Conservation (phyloP, 768 basidiomycete species). For the Tulasnella sp. region DNA sequence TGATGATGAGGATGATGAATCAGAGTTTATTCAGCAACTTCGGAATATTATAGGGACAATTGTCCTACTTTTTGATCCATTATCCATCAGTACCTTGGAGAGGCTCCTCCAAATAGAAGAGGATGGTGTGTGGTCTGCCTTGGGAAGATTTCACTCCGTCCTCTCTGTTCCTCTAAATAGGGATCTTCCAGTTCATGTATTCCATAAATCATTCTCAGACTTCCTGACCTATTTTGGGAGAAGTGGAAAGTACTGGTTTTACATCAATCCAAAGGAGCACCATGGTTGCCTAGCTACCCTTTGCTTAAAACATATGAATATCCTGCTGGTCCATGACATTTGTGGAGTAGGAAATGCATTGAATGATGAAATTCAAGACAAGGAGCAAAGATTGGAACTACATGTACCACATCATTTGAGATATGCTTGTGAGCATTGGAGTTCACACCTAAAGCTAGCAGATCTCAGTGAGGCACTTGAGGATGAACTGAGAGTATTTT, state of each 20-base stretch:
- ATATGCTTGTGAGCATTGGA: background rate
- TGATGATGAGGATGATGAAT: background rate
- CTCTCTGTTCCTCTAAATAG: background rate
- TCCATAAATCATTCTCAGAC: constrained; percentile 11
- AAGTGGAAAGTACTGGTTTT: background rate
- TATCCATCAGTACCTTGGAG: constrained; percentile 1
- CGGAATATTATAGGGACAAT: constrained; percentile 3
- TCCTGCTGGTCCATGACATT: background rate
- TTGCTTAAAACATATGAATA: background rate
- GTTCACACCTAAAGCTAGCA: background rate
- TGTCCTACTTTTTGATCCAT: constrained; percentile 4
- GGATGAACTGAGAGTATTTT: background rate
- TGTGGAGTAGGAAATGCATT: background rate
- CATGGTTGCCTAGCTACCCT: background rate
- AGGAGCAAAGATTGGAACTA: background rate
- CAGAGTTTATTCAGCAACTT: background rate
- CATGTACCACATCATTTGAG: background rate
- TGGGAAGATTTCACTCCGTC: background rate
- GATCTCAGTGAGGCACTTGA: background rate
- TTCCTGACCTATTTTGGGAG: constrained; percentile 5
- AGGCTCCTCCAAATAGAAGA: background rate
- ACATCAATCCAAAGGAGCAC: background rate
- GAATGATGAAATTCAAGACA: background rate
- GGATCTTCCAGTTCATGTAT: constrained; percentile 1
- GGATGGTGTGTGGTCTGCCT: background rate